Evolutionary conservation across 2,329 filamentous ascomycete species (phyloP).

Genomic region (Aureobasidium mangrovei): DNA sequence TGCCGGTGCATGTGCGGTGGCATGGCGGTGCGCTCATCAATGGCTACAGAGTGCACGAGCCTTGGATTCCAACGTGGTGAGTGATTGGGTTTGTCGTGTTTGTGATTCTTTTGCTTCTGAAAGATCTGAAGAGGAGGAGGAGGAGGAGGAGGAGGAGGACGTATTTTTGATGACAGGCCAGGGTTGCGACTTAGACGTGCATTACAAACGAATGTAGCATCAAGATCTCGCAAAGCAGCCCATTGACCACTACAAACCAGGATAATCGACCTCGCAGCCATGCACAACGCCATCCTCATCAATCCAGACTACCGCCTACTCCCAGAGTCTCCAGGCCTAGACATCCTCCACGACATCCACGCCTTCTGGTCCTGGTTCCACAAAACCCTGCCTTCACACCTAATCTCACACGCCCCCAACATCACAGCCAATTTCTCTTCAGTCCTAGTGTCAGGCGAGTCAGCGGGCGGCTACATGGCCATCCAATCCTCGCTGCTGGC

Average conservation of each 20-base stretch:
- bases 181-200: no score
- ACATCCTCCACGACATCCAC: constrained; percentile 40
- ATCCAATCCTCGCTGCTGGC: constrained; percentile 22
- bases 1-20: constrained; percentile 34
- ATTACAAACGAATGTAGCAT: no score
- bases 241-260: neutral
- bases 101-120: no score
- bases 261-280: neutral
- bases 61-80: constrained; percentile 17
- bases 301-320: constrained; percentile 44
- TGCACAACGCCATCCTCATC: constrained; percentile 34
- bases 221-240: no score
- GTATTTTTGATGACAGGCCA: no score
- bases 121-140: no score
- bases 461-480: constrained; percentile 32
- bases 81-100: neutral
- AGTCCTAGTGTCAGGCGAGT: constrained; percentile 30
- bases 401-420: constrained; percentile 13
- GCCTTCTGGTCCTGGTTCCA: constrained; percentile 43
- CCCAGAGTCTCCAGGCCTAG: constrained; percentile 38
- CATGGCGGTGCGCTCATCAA: constrained; percentile 36
- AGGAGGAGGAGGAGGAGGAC: no score
- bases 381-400: neutral
- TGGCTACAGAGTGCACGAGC: constrained; percentile 21
- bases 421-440: constrained; percentile 21